These are phyloP conservation scores for Solanum paucissectum DNA, from an alignment of 257 asterid genomes.

Conservation along the genomic window DNA sequence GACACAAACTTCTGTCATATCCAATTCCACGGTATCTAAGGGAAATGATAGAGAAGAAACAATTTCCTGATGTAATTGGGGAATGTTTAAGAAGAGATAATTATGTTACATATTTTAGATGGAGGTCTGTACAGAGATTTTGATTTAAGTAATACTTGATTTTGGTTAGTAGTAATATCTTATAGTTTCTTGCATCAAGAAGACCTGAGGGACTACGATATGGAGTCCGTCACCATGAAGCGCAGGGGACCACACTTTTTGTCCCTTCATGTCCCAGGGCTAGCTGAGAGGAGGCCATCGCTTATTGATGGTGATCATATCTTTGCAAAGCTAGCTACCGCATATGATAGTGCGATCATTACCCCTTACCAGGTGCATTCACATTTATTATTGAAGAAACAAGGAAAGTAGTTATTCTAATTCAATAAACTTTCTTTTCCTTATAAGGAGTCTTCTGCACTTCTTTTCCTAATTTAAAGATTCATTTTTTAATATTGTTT, in stretches of 20 bases:
- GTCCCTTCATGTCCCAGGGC: conserved; percentile 79
- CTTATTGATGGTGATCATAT: conserved; percentile 63
- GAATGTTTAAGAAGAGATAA: conserved; percentile 37
- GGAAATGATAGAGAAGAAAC: conserved; percentile 28
- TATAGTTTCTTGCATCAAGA: conserved; percentile 32
- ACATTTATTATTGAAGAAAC: not conserved
- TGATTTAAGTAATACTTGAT: not conserved
- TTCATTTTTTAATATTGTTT: not conserved
- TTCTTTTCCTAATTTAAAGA: not conserved
- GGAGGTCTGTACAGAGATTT: conserved; percentile 42
- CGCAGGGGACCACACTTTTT: conserved; percentile 32
- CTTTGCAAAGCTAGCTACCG: conserved; percentile 39
- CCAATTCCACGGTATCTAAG: conserved; percentile 43
- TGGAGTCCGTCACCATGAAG: conserved; percentile 54
- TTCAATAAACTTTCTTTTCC: not conserved
- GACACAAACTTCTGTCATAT: conserved; percentile 24
- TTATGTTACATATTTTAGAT: conserved; percentile 49
- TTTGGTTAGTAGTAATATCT: not conserved
- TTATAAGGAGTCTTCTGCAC: not conserved
- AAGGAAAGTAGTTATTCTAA: not conserved
- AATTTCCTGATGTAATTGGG: conserved; percentile 42
- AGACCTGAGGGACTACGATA: conserved; percentile 60
- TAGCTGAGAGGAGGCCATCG: conserved; percentile 92
- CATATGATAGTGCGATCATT: conserved; percentile 11
- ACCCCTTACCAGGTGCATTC: conserved; percentile 42